Conservation (phyloP, 371 early-diverging fungal genomes). For the Basidiobolus meristosporus region DNA sequence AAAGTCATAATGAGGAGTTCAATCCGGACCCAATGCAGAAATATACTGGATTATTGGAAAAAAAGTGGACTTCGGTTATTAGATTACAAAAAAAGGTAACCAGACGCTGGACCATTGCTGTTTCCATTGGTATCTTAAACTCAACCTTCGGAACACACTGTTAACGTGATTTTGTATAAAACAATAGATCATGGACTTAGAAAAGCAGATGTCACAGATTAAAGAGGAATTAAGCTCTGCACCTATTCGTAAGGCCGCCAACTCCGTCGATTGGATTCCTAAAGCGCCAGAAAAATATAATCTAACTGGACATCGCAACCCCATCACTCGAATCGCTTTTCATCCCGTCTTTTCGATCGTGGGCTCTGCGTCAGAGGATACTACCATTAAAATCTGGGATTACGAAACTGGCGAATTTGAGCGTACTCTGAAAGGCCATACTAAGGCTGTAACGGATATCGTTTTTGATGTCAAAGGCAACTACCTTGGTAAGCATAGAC, state of each 20-base stretch:
- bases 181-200: slow-evolving; percentile 71
- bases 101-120: neutral
- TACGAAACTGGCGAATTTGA: slow-evolving; percentile 79
- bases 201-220: slow-evolving; percentile 48
- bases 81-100: slow-evolving; percentile 74
- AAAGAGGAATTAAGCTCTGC: slow-evolving; percentile 54
- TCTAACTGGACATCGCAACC: slow-evolving; percentile 62
- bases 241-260: slow-evolving; percentile 34
- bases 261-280: slow-evolving; percentile 58
- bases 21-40: slow-evolving; percentile 53
- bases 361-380: slow-evolving; percentile 79
- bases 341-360: slow-evolving; percentile 73
- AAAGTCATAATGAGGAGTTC: slow-evolving; percentile 51
- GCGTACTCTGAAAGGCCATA: slow-evolving; percentile 79
- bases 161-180: neutral
- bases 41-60: slow-evolving; percentile 71
- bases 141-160: neutral
- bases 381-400: slow-evolving; percentile 82
- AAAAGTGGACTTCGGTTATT: slow-evolving; percentile 88
- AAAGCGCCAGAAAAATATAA: slow-evolving; percentile 50
- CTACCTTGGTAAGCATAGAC: slow-evolving; percentile 22
- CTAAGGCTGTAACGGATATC: slow-evolving; percentile 74
- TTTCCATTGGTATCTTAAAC: neutral
- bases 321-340: slow-evolving; percentile 67
- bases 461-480: slow-evolving; percentile 66